phyloP scores from a whole-genome alignment of 768 basidiomycete genomes.

The Psilocybe cyanescens region DNA sequence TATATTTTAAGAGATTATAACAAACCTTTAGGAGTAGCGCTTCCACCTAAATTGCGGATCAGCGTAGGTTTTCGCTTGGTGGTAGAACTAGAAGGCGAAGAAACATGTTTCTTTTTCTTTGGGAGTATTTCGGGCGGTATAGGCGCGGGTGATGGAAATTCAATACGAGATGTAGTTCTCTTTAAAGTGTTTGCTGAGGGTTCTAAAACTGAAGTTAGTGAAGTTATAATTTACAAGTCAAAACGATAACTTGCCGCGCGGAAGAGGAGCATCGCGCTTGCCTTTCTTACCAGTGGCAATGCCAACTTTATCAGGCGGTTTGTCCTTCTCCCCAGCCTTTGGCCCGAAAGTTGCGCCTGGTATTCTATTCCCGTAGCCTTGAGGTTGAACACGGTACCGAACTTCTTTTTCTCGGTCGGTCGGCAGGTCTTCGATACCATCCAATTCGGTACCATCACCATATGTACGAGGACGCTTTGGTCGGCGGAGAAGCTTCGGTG shows the following conservation, averaged over 20 bases:
- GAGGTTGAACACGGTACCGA: conserved; percentile 76
- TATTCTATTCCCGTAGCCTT: conserved; percentile 65
- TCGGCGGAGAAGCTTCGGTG: conserved; percentile 69
- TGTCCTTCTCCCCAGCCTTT: conserved; percentile 31
- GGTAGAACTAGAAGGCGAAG: conserved; percentile 43
- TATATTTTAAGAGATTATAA: not conserved
- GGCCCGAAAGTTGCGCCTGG: conserved; percentile 55
- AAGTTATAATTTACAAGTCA: conserved; percentile 8
- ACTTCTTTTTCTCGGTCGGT: conserved; percentile 85
- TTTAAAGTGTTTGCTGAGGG: conserved; percentile 58
- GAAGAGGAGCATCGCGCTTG: conserved; percentile 46
- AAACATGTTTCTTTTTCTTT: conserved; percentile 58
- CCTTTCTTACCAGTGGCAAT: conserved; percentile 64
- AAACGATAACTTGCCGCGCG: conserved; percentile 42
- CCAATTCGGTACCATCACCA: conserved; percentile 90
- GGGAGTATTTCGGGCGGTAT: conserved; percentile 34
- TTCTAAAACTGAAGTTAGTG: conserved; percentile 23
- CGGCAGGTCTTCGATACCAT: conserved; percentile 84
- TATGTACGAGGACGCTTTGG: conserved; percentile 80
- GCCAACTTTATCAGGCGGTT: conserved; percentile 47
- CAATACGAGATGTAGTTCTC: conserved; percentile 58
- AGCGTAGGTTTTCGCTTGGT: conserved; percentile 81
- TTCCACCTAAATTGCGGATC: conserved; percentile 81
- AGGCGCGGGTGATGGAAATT: conserved; percentile 47
- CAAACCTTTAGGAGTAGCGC: conserved; percentile 74